These are phyloP conservation scores for Erythrophleum ivorense DNA, from an alignment of 331 rosid species.

Conservation along the genomic window DNA sequence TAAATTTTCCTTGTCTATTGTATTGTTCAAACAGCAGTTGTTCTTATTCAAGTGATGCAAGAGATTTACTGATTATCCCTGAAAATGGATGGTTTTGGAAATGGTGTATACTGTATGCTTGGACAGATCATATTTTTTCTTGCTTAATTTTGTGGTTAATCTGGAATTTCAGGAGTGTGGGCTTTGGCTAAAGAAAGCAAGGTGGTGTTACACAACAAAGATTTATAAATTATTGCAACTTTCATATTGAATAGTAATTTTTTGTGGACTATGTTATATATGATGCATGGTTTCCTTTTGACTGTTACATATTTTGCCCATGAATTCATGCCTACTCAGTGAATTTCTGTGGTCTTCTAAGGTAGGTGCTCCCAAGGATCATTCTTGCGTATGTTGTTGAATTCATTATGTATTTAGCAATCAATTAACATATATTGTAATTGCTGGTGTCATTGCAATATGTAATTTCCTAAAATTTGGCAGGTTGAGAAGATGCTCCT, in stretches of 20 bases:
- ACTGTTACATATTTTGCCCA: slow-evolving; percentile 16
- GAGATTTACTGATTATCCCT: neutral
- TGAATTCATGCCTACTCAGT: slow-evolving; percentile 2
- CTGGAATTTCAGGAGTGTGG: slow-evolving; percentile 3
- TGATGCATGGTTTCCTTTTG: slow-evolving; percentile 23
- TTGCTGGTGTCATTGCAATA: neutral
- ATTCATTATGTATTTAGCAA: slow-evolving; percentile 5
- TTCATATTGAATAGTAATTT: neutral
- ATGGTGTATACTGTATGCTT: neutral
- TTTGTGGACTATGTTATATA: neutral
- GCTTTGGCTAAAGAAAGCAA: slow-evolving; percentile 12
- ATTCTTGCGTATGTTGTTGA: slow-evolving; percentile 17
- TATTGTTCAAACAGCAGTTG: neutral
- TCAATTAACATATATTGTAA: neutral
- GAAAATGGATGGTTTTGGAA: slow-evolving; percentile 8
- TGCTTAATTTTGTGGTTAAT: neutral
- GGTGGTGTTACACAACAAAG: neutral
- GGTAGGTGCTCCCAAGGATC: slow-evolving; percentile 8
- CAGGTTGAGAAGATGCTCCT: slow-evolving; percentile 48
- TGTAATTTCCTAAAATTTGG: slow-evolving; percentile 23
- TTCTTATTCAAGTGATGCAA: neutral
- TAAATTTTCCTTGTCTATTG: neutral
- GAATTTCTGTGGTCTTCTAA: neutral
- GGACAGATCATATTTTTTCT: neutral
- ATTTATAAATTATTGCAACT: slow-evolving; percentile 4